phyloP scores from a whole-genome alignment of 768 basidiomycete species.

The Lactifluus piperatus region DNA sequence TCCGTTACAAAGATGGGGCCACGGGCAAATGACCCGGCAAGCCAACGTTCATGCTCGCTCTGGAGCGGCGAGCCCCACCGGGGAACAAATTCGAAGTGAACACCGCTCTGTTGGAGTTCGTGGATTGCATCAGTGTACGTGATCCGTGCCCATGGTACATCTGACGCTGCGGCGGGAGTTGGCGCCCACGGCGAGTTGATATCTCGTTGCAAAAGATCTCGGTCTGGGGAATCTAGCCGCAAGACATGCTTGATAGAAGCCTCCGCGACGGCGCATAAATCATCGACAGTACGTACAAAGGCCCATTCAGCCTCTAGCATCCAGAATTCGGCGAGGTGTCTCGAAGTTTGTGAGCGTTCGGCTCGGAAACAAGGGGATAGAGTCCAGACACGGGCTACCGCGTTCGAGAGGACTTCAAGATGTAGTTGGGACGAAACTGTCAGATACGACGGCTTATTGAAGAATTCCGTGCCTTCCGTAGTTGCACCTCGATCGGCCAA shows the following conservation, averaged over 20 bases:
- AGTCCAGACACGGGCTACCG: constrained; percentile 81
- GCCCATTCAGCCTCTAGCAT: constrained; percentile 98
- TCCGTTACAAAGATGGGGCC: constrained; percentile 89
- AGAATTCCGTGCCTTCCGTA: constrained; percentile 46
- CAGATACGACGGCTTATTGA: constrained; percentile 67
- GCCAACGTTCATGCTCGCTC: constrained; percentile 90
- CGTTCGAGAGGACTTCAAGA: constrained; percentile 76
- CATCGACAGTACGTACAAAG: constrained; percentile 39
- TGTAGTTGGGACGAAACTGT: constrained; percentile 97
- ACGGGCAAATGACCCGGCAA: constrained; percentile 56
- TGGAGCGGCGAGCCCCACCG: constrained; percentile 64
- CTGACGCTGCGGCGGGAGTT: constrained; percentile 29
- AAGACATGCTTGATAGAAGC: constrained; percentile 39
- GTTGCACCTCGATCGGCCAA: constrained; percentile 14
- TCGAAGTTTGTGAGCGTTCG: constrained; percentile 75
- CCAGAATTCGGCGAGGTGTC: constrained; percentile 98
- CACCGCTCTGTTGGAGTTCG: constrained; percentile 37
- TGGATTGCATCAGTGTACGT: constrained; percentile 70
- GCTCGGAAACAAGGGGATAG: constrained; percentile 93
- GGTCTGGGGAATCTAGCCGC: constrained; percentile 25
- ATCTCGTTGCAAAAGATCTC: constrained; percentile 34
- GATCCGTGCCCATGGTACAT: constrained; percentile 56
- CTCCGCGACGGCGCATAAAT: constrained; percentile 51
- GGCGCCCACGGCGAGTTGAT: constrained; percentile 30
- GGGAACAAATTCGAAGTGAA: constrained; percentile 47